phyloP scores from a whole-genome alignment of 1,284 basidiomycete species.

The Porodaedalea pini region DNA sequence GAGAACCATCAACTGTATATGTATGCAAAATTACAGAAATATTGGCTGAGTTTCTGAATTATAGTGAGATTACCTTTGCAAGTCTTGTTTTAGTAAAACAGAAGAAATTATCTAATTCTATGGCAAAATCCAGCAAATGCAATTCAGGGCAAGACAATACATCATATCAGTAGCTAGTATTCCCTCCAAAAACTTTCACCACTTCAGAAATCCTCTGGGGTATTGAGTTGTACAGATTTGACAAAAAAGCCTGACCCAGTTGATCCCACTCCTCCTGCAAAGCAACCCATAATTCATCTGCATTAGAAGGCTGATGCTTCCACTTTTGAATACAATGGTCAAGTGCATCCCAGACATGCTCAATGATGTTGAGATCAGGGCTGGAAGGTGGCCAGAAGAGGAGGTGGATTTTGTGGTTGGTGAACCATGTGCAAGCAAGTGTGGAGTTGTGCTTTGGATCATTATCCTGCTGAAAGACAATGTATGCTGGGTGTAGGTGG shows the following conservation, averaged over 20 bases:
- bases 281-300: slow-evolving; percentile 29
- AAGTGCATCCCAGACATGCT: slow-evolving; percentile 37
- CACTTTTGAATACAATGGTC: slow-evolving; percentile 23
- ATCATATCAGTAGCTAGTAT: slow-evolving; percentile 26
- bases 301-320: slow-evolving; percentile 25
- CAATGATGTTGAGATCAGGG: too few relatives aligned
- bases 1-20: too few relatives aligned
- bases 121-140: too few relatives aligned
- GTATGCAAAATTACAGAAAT: too few relatives aligned
- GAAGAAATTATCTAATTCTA: too few relatives aligned
- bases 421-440: too few relatives aligned
- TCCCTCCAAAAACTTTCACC: slow-evolving; percentile 22
- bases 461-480: slow-evolving; percentile 34
- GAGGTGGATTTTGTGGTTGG: slow-evolving; percentile 28
- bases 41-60: too few relatives aligned
- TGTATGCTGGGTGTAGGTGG: slow-evolving; percentile 12
- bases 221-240: too few relatives aligned
- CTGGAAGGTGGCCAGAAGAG: slow-evolving; percentile 34
- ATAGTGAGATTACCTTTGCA: too few relatives aligned
- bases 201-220: slow-evolving; percentile 23
- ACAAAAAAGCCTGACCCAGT: slow-evolving; percentile 18
- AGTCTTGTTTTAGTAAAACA: too few relatives aligned
- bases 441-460: slow-evolving; percentile 21
- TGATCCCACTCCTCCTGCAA: slow-evolving; percentile 25
- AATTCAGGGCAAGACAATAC: too few relatives aligned